Base-by-base conservation (phyloP, 768 basidiomycete species). In the Calocybe indica region DNA sequence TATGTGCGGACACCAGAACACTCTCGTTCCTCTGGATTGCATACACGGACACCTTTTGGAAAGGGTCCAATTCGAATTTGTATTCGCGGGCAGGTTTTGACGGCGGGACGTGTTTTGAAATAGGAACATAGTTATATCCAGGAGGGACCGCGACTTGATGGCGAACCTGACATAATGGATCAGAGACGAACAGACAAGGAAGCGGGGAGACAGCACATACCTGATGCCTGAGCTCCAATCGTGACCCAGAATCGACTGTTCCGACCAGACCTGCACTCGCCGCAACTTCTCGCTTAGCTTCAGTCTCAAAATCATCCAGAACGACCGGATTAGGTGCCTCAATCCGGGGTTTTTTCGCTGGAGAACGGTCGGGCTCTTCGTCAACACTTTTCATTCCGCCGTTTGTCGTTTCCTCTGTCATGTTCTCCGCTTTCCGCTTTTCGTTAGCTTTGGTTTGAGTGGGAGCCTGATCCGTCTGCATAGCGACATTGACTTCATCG, bases 11-110 rank as follows among this genome's bases (percentile, higher is more conserved):
- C 11, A 99, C 96, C 43, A 99, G 75, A 5, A 98, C 95, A 58
- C 89, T 92, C 71, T 99, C 96, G 62, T 96, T 95, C 35, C 96
- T 79, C 63, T 99, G 92, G 43, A 99, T 98, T 35, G 92, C 93
- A 53, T 89, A 79, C 6, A 98, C 83, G 2, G 95, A 93, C 39
- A 98, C 92, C 60, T 84, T 79, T 59, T 98, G 96, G 71, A 99
- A 99, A 12, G 96, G 95, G 69, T 99, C 96, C 44, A 99, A 78
- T 40, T 83, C 87, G 72, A 99, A 99, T 53, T 92, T 92, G 74
- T 98, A 99, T 61, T 87, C 85, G 45, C 91, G 80, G 43, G 83
- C 93, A 0, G 94, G 93, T 58, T 94, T 92, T 43, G 84, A 76
- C 10, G 90, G 88, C 10, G 94, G 87, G n/a, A 88, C 78, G 63